Base-by-base conservation (phyloP, 768 basidiomycete genomes). In the Mycena sanguinolenta region DNA sequence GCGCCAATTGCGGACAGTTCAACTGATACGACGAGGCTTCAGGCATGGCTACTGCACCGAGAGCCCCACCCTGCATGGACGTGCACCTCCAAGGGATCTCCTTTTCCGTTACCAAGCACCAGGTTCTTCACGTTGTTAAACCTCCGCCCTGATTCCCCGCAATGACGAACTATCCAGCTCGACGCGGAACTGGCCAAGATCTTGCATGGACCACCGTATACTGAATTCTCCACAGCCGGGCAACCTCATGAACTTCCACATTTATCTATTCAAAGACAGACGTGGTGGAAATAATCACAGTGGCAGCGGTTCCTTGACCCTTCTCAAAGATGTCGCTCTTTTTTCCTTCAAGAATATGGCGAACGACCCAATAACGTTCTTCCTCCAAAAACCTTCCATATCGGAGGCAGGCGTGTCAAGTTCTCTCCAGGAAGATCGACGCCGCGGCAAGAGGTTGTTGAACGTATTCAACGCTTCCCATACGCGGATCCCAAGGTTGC, bases 181-280 rank as follows among this genome's bases (percentile, higher is more conserved):
- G 65, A 57, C n/a, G 70, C 69, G 0, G 76, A 77, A 10, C 73
- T 92, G 12, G 86, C 86, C 5, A 71, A 36, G 0, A 74, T 87
- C 61, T 81, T 92, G 2, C 90, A 92, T 71, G 63, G 74, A 3
- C 79, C 82, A 6, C 74, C 73, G 4, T 90, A 86, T 76, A 71
- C 77, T 4, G 58, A 52, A 1, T 73, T 76, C 50, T 75, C 79
- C 5, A 59, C 68, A 0, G 67, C 76, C 1, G 34, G 39, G 16
- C n/a, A 69, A 57, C 5, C 84, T 75, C 0, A 72, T 88, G 23
- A 91, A 91, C 71, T 92, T 91, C 71, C 81, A 88, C 46, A 84
- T 91, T 7, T 77, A 79, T 55, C 80, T 91, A 19, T 86, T 86
- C 75, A 81, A 79, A 39, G 81, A 83, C 67, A 84, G 49, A 27